A percentile compares a stretch with the other conserved stretches of the same genome.
phyloP scores from a whole-genome alignment of 805 yeast species.

The Saccharomycopsis amapae region DNA sequence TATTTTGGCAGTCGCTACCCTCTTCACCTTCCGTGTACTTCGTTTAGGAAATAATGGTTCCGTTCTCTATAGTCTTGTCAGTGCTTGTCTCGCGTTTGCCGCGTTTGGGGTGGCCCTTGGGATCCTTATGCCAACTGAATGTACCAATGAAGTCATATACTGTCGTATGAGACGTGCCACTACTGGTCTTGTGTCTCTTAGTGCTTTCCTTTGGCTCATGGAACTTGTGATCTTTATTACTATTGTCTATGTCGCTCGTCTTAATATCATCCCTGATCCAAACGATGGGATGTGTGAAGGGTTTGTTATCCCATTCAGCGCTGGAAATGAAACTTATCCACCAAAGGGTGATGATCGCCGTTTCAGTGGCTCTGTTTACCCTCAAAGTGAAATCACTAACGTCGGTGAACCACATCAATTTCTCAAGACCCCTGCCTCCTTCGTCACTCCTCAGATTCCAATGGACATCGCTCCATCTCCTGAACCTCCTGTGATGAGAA shows the following conservation, averaged over 20 bases:
- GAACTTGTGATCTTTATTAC: constrained; percentile 19
- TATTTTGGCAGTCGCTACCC: constrained; percentile 13
- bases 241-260: constrained; percentile 17
- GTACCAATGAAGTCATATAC: constrained; percentile 10
- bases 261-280: constrained; percentile 18
- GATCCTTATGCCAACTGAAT: constrained; percentile 9
- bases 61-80: constrained; percentile 14
- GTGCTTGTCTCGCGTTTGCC: constrained; percentile 12
- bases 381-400: background rate
- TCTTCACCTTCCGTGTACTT: constrained; percentile 15
- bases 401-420: constrained; percentile 1
- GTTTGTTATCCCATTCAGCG: background rate
- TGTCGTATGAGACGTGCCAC: constrained; percentile 19
- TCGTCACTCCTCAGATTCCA: constrained; percentile 1
- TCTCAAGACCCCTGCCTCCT: constrained; percentile 4
- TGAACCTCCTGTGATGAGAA: constrained; percentile 2
- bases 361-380: background rate
- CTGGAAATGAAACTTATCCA: background rate
- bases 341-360: background rate
- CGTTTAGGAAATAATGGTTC: constrained; percentile 16
- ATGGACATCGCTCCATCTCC: constrained; percentile 5
- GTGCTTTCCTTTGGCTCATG: constrained; percentile 21
- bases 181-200: constrained; percentile 18
- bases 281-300: background rate
- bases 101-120: constrained; percentile 22